Evolutionary conservation across 139 green algal species (phyloP), one percentile per base, ranked within the genome.

Genomic region (Picochlorum sp.): DNA sequence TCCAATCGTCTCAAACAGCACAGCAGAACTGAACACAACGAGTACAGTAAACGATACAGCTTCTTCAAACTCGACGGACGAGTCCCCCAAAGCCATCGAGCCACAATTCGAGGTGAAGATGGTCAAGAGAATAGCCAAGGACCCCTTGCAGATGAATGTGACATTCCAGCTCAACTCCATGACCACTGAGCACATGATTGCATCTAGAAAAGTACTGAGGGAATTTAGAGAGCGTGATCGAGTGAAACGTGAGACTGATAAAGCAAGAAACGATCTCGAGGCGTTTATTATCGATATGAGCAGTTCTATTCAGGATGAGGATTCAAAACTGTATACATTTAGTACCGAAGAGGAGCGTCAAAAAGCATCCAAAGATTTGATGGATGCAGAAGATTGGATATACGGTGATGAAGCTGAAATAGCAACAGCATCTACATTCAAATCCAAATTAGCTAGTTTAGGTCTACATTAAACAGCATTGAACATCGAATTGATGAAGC

Each of bases 311-410:
- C 64, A 21, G 14, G 37, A 45, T 14, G 20, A 61, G 21, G 58
- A 57, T 28, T 44, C 37, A n/a, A 61, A 55, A 4, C 30, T 83
- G 24, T 28, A 70, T 24, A 71, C 81, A 59, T 89, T 96, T 34
- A 92, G 75, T 34, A 95, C 80, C 0, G 78, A 89, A 57, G 84
- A 82, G 61, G 67, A 86, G 79, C 79, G 90, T 11, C 56, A 79
- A 10, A 51, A 18, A 16, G 85, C 95, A 62, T 47, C 52, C 4
- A 60, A 44, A 14, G 52, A 75, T 52, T 79, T 96, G 20, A 82
- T 30, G 37, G 83, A 84, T 4, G 76, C 71, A 7, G 92, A 98
- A 80, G 92, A 98, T 67, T 98, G 92, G 92, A 75, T 98, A 72
- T 98, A 97, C 57, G 83, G 81, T 52, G 61, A 66, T 21, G 89